phyloP scores from a whole-genome alignment of 352 stramenopile genomes.

The Phytopythium litorale region DNA sequence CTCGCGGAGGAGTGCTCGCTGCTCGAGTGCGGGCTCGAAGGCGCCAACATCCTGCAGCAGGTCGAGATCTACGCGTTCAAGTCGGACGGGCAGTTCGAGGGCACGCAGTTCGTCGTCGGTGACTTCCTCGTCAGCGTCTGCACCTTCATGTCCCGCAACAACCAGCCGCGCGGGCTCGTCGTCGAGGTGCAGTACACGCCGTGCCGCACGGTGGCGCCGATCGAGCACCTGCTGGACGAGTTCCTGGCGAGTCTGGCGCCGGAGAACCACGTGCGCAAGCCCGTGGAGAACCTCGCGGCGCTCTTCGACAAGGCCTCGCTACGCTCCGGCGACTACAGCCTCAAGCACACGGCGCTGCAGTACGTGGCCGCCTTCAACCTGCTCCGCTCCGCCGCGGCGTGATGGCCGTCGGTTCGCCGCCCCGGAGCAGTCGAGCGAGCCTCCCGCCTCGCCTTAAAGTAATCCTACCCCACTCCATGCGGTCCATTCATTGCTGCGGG shows the following conservation, averaged over 20 bases:
- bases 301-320: constrained; percentile 81
- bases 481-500: too few relatives aligned
- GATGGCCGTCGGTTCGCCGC: not conserved
- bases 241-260: constrained; percentile 67
- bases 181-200: constrained; percentile 84
- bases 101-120: constrained; percentile 75
- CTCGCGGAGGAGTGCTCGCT: constrained; percentile 72
- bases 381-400: constrained; percentile 24
- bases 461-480: too few relatives aligned
- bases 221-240: constrained; percentile 83
- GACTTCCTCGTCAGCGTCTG: constrained; percentile 86
- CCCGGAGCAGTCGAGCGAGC: not conserved
- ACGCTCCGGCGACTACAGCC: constrained; percentile 64
- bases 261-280: constrained; percentile 71
- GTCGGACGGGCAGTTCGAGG: constrained; percentile 85
- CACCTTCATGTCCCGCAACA: constrained; percentile 86
- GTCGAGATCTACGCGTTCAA: constrained; percentile 89
- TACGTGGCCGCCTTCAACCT: constrained; percentile 88
- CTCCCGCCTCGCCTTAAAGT: too few relatives aligned
- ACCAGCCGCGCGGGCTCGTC: constrained; percentile 71
- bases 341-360: constrained; percentile 87
- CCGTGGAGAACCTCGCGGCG: constrained; percentile 53
- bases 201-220: constrained; percentile 68
- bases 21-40: constrained; percentile 80
- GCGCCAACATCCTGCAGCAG: constrained; percentile 83